Percentiles rank a stretch among this genome's conserved stretches.
These are phyloP conservation scores for Aureobasidium melanogenum DNA, from an alignment of 2,329 filamentous ascomycete species.

Conservation along the genomic window DNA sequence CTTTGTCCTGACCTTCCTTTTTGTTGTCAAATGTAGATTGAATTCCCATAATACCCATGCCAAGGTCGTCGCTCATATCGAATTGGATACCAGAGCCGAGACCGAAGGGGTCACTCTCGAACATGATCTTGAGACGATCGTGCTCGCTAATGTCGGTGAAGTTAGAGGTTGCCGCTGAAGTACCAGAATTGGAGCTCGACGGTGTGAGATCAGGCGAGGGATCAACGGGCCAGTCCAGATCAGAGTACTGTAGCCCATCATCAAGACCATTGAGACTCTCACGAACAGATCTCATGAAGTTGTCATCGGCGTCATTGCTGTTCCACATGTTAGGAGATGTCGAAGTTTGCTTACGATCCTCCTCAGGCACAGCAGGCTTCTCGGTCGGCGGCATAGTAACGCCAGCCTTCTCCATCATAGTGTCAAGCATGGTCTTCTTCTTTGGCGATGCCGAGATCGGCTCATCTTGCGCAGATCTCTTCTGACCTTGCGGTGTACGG, in stretches of 20 bases:
- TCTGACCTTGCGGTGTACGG: slow-evolving; percentile 14
- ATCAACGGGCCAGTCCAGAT: slow-evolving; percentile 16
- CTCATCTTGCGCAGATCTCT: slow-evolving; percentile 17
- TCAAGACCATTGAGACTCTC: slow-evolving; percentile 19
- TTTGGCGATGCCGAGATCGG: slow-evolving; percentile 15
- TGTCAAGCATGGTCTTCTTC: slow-evolving; percentile 23
- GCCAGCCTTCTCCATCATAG: slow-evolving; percentile 14
- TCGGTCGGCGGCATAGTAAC: slow-evolving; percentile 14
- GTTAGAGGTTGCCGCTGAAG: slow-evolving; percentile 30
- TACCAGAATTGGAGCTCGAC: slow-evolving; percentile 18
- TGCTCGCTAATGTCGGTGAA: slow-evolving; percentile 35
- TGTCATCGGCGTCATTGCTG: background rate
- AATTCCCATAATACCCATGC: slow-evolving; percentile 1
- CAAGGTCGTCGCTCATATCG: background rate
- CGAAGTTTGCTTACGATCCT: slow-evolving; percentile 19
- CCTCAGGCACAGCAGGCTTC: slow-evolving; percentile 16
- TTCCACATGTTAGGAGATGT: background rate
- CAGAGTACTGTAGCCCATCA: slow-evolving; percentile 14
- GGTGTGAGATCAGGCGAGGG: slow-evolving; percentile 20
- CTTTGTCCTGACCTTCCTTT: background rate
- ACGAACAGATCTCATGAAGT: slow-evolving; percentile 12
- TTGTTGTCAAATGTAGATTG: slow-evolving; percentile 4
- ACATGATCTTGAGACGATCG: slow-evolving; percentile 32
- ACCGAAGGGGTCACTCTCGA: slow-evolving; percentile 24
- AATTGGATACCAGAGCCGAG: slow-evolving; percentile 7